These are phyloP conservation scores for Phytophthora crassamura DNA, from an alignment of 352 stramenopile species.

Conservation along the genomic window DNA sequence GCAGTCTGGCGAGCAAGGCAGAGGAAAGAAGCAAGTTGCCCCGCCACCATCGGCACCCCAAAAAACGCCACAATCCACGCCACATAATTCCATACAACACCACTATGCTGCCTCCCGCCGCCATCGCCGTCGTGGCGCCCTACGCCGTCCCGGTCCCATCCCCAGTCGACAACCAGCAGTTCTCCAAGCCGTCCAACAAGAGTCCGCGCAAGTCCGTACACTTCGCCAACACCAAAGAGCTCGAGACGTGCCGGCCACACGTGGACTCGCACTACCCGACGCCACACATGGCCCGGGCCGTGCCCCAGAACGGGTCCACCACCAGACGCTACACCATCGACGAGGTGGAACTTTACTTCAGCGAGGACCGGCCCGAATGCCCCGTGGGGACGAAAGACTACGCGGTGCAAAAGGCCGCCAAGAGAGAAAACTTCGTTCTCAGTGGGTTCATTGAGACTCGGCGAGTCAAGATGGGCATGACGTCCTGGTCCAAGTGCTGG, in stretches of 20 bases:
- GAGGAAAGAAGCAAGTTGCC: no score
- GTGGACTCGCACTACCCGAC: constrained; percentile 59
- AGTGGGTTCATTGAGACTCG: constrained; percentile 57
- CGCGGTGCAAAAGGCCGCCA: constrained; percentile 57
- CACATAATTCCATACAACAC: no score
- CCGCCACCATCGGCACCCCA: no score
- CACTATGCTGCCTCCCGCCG: constrained; percentile 13
- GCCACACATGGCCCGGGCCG: constrained; percentile 31
- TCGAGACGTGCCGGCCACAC: constrained; percentile 38
- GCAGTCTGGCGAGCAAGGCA: not conserved
- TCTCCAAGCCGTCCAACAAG: constrained; percentile 15
- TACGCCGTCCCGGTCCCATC: not conserved
- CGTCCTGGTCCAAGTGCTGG: constrained; percentile 62
- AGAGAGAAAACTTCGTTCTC: constrained; percentile 57
- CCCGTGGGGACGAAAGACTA: constrained; percentile 48
- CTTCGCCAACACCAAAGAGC: constrained; percentile 54
- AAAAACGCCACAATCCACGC: no score
- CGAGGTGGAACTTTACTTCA: constrained; percentile 73
- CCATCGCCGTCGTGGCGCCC: constrained; percentile 15
- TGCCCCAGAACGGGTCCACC: constrained; percentile 57
- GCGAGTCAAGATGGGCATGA: constrained; percentile 51
- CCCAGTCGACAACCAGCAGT: constrained; percentile 5
- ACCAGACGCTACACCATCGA: constrained; percentile 63
- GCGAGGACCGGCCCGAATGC: constrained; percentile 47
- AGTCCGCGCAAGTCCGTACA: constrained; percentile 45